Evolutionary conservation across 2,329 filamentous ascomycete species (phyloP), one percentile per base, ranked within the genome.

Genomic region (Paramyrothecium sp.): DNA sequence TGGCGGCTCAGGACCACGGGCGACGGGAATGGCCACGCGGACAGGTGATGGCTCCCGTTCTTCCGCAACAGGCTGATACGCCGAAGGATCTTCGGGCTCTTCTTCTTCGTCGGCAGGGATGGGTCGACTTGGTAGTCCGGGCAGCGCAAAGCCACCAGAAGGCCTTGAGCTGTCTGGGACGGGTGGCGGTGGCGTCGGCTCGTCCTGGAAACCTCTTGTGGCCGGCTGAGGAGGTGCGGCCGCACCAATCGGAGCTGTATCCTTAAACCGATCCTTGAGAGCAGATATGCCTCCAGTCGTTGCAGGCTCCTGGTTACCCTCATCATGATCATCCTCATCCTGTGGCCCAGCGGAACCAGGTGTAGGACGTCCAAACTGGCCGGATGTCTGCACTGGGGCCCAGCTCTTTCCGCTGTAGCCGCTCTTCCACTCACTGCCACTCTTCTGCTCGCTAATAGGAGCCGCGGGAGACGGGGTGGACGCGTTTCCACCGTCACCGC

Each of bases 331-430:
- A 54, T 79, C 75, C 41, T 75, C 67, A 13, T 53, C 59, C 53
- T 81, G 80, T 34, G 88, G 90, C 3, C 89, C 67, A 94, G 87
- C 58, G 85, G 79, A 58, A 71, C 81, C 80, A 38, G 78, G 60
- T 10, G 81, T 78, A 58, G 86, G 86, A 56, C 87, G 88, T 19
- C 89, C 88, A 55, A 87, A 93, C 56, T 84, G 81, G 11, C 84
- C 85, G 22, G 73, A 60, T 12, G 89, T 91, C 67, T 92, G 86
- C 30, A 97, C 92, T 3, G 92, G 78, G 23, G 86, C 92, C 94
- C 94, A 98, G 34, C 86, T 89, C 79, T 97, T 98, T 60, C 94
- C 94, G 52, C 81, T 79, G 71, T 97, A 97, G 19, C 91, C 90
- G 73, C 92, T 97, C 81, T 94, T 92, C 93, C 93, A 97, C 59